phyloP scores from a whole-genome alignment of 164 flowering plant genomes.

The Protea cynaroides region DNA sequence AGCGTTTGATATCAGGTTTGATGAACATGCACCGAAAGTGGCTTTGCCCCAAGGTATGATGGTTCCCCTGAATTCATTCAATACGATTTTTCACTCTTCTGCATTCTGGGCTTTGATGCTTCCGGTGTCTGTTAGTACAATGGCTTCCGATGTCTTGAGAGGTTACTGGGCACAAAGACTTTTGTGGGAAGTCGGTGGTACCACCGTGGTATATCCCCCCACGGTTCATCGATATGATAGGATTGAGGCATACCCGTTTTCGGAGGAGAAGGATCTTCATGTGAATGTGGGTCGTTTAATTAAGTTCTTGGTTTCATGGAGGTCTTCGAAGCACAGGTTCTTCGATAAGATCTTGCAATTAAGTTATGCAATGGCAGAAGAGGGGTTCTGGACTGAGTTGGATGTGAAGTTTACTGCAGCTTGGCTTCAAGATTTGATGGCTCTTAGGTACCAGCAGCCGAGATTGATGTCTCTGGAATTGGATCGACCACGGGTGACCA shows the following conservation, averaged over 20 bases:
- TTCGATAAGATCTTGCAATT: slow-evolving; percentile 83
- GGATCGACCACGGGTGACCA: slow-evolving; percentile 65
- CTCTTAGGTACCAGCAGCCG: slow-evolving; percentile 95
- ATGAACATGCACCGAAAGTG: slow-evolving; percentile 82
- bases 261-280: slow-evolving; percentile 98
- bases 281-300: slow-evolving; percentile 85
- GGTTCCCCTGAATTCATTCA: slow-evolving; percentile 92
- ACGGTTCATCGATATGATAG: slow-evolving; percentile 74
- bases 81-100: slow-evolving; percentile 78
- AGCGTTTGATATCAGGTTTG: slow-evolving; percentile 82
- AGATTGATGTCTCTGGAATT: slow-evolving; percentile 81
- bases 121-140: slow-evolving; percentile 89
- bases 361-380: slow-evolving; percentile 88
- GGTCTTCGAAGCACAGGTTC: slow-evolving; percentile 67
- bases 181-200: slow-evolving; percentile 94
- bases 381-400: slow-evolving; percentile 87
- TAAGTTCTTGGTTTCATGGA: slow-evolving; percentile 79
- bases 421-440: slow-evolving; percentile 96
- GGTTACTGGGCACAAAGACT: slow-evolving; percentile 98
- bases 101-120: slow-evolving; percentile 99
- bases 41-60: slow-evolving; percentile 92
- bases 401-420: slow-evolving; percentile 92
- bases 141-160: slow-evolving; percentile 96
- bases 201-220: slow-evolving; percentile 88
- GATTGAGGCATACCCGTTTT: slow-evolving; percentile 75